Base-by-base conservation (phyloP, 2,329 filamentous ascomycete genomes). In the Trichoderma endophyticum region DNA sequence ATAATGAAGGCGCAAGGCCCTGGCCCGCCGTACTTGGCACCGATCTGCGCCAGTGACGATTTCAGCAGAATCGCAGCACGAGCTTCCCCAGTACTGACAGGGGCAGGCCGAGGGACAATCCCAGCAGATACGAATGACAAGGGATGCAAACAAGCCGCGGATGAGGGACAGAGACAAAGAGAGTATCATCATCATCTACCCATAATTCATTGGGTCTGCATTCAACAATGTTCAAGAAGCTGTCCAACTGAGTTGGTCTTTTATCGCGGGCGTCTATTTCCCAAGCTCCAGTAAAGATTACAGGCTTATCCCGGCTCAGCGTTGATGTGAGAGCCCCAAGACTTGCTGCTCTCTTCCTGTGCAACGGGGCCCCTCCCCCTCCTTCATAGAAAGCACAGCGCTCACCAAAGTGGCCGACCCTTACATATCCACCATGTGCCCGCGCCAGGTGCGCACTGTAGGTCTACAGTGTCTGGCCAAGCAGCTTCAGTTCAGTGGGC, bases 391-490 rank as follows among this genome's bases (percentile, higher is more conserved):
- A 60, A 60, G 28, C 15, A 21, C n/a, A 48, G 51, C 56, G 63
- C 70, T 71, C 63, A 61, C 70, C 63, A 68, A 67, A 32, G 43
- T 63, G 70, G 6, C 57, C 62, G 70, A 39, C 15, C 51, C 36
- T 71, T 24, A 56, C 34, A 36, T 36, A 36, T 72, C 71, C 71
- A 72, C 71, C 71, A 72, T 70, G 71, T 72, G 71, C 67, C 71
- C 66, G 67, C 71, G 65, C 48, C 48, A 15, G 32, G 18, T 64
- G n/a, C 67, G 71, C 71, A 72, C 71, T 72, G 71, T 62, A 14
- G 15, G 8, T 4, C n/a, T 54, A 43, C 56, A 51, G 57, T 66
- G 70, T 15, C n/a, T 32, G 62, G 43, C 43, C 39, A 24, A 28
- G 9, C 28, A 12, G 15, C 56, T 59, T 30, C 56, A 59, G 28